Evolutionary conservation across 768 basidiomycete genomes (phyloP), one percentile per base, ranked within the genome.

Genomic region (Pleurotus pulmonarius): DNA sequence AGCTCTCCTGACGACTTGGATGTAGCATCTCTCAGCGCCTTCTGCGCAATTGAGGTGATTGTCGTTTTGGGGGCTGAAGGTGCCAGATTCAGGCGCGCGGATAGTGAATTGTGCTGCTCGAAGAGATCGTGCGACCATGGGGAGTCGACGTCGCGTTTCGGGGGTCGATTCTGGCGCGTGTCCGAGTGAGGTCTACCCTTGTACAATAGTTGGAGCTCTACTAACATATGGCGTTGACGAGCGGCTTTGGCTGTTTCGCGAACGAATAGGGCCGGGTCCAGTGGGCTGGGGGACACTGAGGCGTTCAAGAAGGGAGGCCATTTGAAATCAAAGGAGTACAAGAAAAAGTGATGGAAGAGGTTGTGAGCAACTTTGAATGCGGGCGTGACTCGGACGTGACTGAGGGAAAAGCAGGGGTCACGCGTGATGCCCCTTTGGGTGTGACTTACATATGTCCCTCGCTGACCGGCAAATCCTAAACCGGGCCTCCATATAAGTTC

Each of bases 91-190:
- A 90, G 67, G 29, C 88, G 83, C 18, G 85, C 75, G 25, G 80
- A 80, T 56, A 89, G 81, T 12, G 82, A 83, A 66, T 83, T 81
- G 61, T 81, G 78, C 6, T 75, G 69, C 56, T 87, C 83, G 61
- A 72, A 90, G 53, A 90, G 69, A 67, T 90, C 88, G 63, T 90
- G 88, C 40, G 85, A 77, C 88, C 88, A 90, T 40, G 74, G 75
- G 16, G 78, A 74, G 60, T 90, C 83, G 40, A 82, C 65, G 64
- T 90, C 81, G 66, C 86, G 85, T 65, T 86, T 88, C 29, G 85
- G 84, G 20, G 76, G 73, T 20, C 82, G 80, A 41, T 73, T 77
- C 39, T 78, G 69, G 48, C 85, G 64, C 74, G 45, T 49, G 57
- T 54, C 46, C 57, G 56, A 59, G 58, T 59, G 58, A 64, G 65